Evolutionary conservation across 202 grass and related monocot genomes (phyloP).

Genomic region (Carex sylvatica): DNA sequence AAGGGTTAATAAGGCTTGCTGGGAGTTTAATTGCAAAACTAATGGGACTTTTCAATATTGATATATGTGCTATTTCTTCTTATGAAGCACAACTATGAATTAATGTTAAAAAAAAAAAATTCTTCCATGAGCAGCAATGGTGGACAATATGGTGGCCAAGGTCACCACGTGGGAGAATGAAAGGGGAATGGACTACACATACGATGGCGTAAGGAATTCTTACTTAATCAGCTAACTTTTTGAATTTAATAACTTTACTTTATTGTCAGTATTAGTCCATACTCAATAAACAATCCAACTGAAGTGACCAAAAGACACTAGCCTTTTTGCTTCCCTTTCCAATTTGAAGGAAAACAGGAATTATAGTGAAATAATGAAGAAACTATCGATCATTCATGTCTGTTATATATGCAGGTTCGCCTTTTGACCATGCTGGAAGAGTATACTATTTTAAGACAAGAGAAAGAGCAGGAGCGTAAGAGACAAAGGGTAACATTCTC

Average conservation of each 20-base stretch:
- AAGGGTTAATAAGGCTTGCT: background rate
- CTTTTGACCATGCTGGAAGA: constrained; percentile 86
- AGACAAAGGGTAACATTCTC: constrained; percentile 66
- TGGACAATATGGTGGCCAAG: constrained; percentile 67
- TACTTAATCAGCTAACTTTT: background rate
- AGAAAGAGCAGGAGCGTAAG: constrained; percentile 87
- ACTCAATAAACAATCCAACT: background rate
- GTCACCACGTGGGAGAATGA: constrained; percentile 73
- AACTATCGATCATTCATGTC: constrained; percentile 32
- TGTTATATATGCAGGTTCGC: constrained; percentile 50
- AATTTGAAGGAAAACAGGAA: background rate
- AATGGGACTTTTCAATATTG: background rate
- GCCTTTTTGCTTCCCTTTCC: background rate
- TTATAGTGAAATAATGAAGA: background rate
- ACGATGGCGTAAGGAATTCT: constrained; percentile 64
- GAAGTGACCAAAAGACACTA: background rate
- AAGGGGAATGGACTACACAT: constrained; percentile 57
- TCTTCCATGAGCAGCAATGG: constrained; percentile 56
- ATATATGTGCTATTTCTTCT: background rate
- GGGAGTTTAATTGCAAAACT: background rate
- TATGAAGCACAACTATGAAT: constrained; percentile 1
- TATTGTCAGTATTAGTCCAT: background rate
- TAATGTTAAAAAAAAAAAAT: too few relatives aligned
- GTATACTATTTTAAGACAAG: constrained; percentile 69
- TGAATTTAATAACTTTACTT: background rate